Evolutionary conservation across 2,329 filamentous ascomycete species (phyloP), one percentile per base, ranked within the genome.

Genomic region (Fusarium penzigii): DNA sequence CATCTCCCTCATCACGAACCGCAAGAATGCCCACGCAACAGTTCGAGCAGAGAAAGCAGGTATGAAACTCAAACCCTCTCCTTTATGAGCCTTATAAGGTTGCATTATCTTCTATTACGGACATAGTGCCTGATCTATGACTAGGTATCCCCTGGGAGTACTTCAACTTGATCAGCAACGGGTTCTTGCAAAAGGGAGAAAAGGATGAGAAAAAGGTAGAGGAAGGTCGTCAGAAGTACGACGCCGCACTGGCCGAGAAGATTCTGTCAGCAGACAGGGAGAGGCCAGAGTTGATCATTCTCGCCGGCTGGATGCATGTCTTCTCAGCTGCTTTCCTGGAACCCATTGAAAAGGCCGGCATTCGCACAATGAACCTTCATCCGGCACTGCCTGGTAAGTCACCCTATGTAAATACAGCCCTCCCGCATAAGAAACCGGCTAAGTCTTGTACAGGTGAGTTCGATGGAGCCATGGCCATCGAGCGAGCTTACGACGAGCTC

Each of bases 231-330:
- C 42, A 51, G n/a, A 57, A 95, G 51, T 95, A 94, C 70, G 91
- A 96, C 68, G 81, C 84, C 13, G 89, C 89, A 41, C 77, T 96
- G 56, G 89, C 90, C 0, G 71, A 79, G 40, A 78, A 87, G 53
- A 80, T 95, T 47, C 75, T 92, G 25, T 20, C 17, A 38, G 25
- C 46, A 17, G 60, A 72, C n/a, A 41, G 80, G 5, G 81, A 87
- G 57, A 72, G 72, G 51, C 90, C 91, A 0, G 83, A 92, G 49
- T 72, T 96, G 49, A 84, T 96, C 44, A 87, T 94, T 9, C 88
- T 92, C 60, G 87, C 89, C 4, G 91, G 92, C 3, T 95, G 89
- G 81, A 95, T 95, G 90, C 87, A 94, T 69, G 87, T 95, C 51
- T 81, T 95, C 44, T 86, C 85, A 0, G 76, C 78, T 3, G 74